Percentiles rank a stretch among this genome's conserved stretches.
These are phyloP conservation scores for Hemileia vastatrix DNA, from an alignment of 1,284 basidiomycete genomes.

Conservation along the genomic window DNA sequence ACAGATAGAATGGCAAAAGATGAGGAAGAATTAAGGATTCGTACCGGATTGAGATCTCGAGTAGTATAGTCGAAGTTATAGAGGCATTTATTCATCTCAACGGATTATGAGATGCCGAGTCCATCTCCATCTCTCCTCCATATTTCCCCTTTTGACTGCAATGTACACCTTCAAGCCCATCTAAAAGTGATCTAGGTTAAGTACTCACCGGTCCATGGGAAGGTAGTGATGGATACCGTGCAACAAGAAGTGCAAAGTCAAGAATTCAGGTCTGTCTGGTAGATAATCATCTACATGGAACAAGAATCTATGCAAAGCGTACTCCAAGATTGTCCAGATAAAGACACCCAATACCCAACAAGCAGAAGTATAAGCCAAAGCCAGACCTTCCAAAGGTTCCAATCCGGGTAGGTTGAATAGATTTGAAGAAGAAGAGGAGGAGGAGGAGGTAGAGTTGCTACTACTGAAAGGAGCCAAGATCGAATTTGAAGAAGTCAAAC, in stretches of 20 bases:
- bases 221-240: slow-evolving; percentile 97
- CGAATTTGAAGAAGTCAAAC: slow-evolving; percentile 24
- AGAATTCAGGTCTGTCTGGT: slow-evolving; percentile 68
- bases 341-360: slow-evolving; percentile 74
- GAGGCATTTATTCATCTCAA: background rate
- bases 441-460: slow-evolving; percentile 49
- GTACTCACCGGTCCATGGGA: slow-evolving; percentile 80
- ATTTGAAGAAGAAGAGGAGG: too few species aligned
- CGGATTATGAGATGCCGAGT: too few species aligned
- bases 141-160: too few species aligned
- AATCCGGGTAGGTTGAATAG: slow-evolving; percentile 36
- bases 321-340: slow-evolving; percentile 92
- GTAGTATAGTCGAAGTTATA: background rate
- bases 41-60: background rate
- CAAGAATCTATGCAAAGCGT: slow-evolving; percentile 83
- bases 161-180: background rate
- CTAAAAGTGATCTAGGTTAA: background rate
- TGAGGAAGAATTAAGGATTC: slow-evolving; percentile 10
- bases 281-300: slow-evolving; percentile 90
- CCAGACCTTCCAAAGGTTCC: slow-evolving; percentile 34
- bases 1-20: too few species aligned
- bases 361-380: slow-evolving; percentile 48
- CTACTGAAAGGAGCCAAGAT: slow-evolving; percentile 26
- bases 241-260: slow-evolving; percentile 81
- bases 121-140: too few species aligned